Percentiles rank a stretch among this genome's conserved stretches.
These are phyloP conservation scores for Aspergillus floridensis DNA, from an alignment of 2,329 filamentous ascomycete genomes.

Conservation along the genomic window DNA sequence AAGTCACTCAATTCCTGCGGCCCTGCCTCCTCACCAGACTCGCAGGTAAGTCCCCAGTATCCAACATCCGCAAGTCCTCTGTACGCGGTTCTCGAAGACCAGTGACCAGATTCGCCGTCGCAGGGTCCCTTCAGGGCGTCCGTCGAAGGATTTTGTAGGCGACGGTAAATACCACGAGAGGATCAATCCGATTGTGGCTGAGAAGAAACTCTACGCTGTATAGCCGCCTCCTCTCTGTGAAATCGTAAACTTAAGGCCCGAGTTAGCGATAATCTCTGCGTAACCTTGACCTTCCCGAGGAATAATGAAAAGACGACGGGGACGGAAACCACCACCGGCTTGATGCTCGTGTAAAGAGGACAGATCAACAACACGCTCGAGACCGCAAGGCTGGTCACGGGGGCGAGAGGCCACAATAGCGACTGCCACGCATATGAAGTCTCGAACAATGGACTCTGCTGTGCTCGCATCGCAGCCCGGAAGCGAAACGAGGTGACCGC, in stretches of 20 bases:
- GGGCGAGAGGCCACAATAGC: constrained; percentile 28
- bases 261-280: neutral
- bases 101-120: constrained; percentile 6
- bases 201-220: constrained; percentile 10
- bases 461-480: constrained; percentile 23
- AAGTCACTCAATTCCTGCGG: too few species aligned
- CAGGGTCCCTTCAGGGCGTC: constrained; percentile 8
- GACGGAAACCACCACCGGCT: neutral
- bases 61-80: constrained; percentile 5
- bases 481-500: constrained; percentile 33
- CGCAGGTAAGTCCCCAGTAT: constrained; percentile 9
- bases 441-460: constrained; percentile 23
- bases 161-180: neutral
- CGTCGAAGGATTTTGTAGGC: constrained; percentile 6
- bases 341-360: neutral
- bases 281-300: too few species aligned
- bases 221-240: neutral
- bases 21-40: constrained; percentile 3
- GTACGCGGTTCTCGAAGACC: neutral
- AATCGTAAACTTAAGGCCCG: neutral
- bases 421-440: constrained; percentile 31
- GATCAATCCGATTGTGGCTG: constrained; percentile 7
- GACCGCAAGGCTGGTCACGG: constrained; percentile 6
- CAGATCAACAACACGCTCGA: constrained; percentile 3
- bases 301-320: neutral